Percentiles rank a stretch among this genome's conserved stretches.
phyloP scores from a whole-genome alignment of 148 eudicot genomes.

The Fagopyrum tataricum region DNA sequence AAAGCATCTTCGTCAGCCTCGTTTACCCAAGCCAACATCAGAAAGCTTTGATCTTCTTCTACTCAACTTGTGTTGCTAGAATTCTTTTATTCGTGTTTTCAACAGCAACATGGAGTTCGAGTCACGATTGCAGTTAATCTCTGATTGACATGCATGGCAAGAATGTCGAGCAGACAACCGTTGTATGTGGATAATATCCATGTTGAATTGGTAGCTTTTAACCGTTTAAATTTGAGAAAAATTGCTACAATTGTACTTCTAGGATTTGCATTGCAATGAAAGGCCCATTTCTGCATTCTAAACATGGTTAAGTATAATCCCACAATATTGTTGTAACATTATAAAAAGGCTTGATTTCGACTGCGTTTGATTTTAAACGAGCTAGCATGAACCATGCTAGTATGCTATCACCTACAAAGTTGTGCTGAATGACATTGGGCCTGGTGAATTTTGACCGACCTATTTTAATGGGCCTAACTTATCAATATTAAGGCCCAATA shows the following conservation, averaged over 20 bases:
- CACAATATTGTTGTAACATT: too few species aligned
- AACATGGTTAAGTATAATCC: too few species aligned
- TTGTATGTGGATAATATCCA: not conserved
- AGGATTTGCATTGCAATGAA: too few species aligned
- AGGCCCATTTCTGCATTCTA: too few species aligned
- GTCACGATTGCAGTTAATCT: not conserved
- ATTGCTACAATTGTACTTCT: not conserved
- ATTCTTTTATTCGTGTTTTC: not conserved
- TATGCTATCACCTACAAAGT: too few species aligned
- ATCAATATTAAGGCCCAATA: not conserved
- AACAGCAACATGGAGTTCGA: not conserved
- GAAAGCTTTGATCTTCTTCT: constrained; percentile 24
- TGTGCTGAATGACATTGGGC: not conserved
- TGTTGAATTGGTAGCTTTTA: not conserved
- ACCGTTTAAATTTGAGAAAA: not conserved
- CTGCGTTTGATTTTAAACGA: too few species aligned
- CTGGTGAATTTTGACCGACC: not conserved
- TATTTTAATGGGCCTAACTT: not conserved
- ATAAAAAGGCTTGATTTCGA: too few species aligned
- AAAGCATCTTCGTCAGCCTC: constrained; percentile 35
- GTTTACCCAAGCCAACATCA: constrained; percentile 34
- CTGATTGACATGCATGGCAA: not conserved
- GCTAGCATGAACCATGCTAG: not conserved
- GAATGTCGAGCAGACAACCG: too few species aligned
- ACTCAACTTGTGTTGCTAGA: not conserved